A percentile compares a stretch with the other conserved stretches of the same genome.
Evolutionary conservation across 768 basidiomycete genomes (phyloP).

Genomic region (Collybiopsis confluens): DNA sequence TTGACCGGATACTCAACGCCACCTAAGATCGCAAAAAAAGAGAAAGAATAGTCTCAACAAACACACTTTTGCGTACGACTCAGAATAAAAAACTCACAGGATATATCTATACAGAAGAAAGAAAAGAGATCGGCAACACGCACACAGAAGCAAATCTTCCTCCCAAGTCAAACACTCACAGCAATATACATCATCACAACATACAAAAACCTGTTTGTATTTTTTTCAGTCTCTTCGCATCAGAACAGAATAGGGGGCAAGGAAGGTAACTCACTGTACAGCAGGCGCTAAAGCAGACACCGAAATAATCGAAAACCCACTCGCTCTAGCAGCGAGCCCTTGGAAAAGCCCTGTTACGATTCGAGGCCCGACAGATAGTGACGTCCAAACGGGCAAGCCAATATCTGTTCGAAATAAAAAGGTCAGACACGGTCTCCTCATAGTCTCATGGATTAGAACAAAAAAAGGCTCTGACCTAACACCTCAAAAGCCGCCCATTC

Average conservation of each 20-base stretch:
- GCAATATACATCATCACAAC: slow-evolving; percentile 78
- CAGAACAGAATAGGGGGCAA: not conserved
- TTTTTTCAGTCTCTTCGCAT: no score
- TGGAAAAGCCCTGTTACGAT: slow-evolving; percentile 48
- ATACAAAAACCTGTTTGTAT: slow-evolving; percentile 64
- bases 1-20: slow-evolving; percentile 61
- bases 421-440: not conserved
- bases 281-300: slow-evolving; percentile 58
- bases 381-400: slow-evolving; percentile 34
- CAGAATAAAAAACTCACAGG: slow-evolving; percentile 24
- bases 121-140: not conserved
- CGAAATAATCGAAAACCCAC: slow-evolving; percentile 46
- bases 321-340: slow-evolving; percentile 48
- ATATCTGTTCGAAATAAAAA: slow-evolving; percentile 24
- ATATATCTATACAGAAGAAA: slow-evolving; percentile 30
- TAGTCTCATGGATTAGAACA: not conserved
- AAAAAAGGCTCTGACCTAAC: slow-evolving; percentile 32
- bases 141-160: slow-evolving; percentile 6
- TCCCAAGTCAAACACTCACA: no score
- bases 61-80: not conserved
- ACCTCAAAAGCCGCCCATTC: slow-evolving; percentile 74
- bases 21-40: slow-evolving; percentile 27
- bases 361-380: slow-evolving; percentile 32
- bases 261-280: slow-evolving; percentile 46
- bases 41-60: not conserved